These are phyloP conservation scores for Liriodendron chinense DNA, from an alignment of 164 flowering plant species.

Conservation along the genomic window DNA sequence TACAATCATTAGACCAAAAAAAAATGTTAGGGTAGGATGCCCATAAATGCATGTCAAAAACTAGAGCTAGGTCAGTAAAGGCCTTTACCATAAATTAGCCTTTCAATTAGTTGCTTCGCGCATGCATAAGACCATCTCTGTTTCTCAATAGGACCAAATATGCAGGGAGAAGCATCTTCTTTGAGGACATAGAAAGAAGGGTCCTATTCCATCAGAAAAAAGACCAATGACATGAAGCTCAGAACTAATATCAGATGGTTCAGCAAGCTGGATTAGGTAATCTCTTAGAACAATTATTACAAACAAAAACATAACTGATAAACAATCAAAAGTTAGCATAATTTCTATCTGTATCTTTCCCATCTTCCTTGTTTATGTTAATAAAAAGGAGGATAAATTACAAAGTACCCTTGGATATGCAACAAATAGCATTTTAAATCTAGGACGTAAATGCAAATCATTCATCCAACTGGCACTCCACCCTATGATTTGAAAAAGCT, in stretches of 20 bases:
- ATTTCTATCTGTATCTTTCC: too few species aligned
- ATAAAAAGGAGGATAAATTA: too few species aligned
- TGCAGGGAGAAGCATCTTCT: slow-evolving; percentile 50
- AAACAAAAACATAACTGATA: not conserved
- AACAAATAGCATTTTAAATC: too few species aligned
- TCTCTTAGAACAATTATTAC: not conserved
- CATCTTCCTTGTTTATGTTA: too few species aligned
- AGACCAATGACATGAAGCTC: not conserved
- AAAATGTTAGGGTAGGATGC: not conserved
- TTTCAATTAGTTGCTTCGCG: slow-evolving; percentile 50
- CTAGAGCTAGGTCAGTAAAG: not conserved
- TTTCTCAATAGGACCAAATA: slow-evolving; percentile 50
- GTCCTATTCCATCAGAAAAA: slow-evolving; percentile 24
- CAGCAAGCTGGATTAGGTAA: not conserved
- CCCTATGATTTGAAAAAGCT: too few species aligned
- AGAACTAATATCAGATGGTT: not conserved
- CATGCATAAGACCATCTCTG: slow-evolving; percentile 58
- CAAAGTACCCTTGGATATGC: too few species aligned
- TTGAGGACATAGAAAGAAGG: slow-evolving; percentile 33
- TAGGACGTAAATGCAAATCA: too few species aligned
- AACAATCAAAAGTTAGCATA: not conserved
- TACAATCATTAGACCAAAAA: slow-evolving; percentile 10
- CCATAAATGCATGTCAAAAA: not conserved
- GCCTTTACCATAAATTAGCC: slow-evolving; percentile 36
- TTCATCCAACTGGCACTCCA: too few species aligned